Conservation (phyloP, 2,329 filamentous ascomycete species). For the Cladophialophora yegresii region DNA sequence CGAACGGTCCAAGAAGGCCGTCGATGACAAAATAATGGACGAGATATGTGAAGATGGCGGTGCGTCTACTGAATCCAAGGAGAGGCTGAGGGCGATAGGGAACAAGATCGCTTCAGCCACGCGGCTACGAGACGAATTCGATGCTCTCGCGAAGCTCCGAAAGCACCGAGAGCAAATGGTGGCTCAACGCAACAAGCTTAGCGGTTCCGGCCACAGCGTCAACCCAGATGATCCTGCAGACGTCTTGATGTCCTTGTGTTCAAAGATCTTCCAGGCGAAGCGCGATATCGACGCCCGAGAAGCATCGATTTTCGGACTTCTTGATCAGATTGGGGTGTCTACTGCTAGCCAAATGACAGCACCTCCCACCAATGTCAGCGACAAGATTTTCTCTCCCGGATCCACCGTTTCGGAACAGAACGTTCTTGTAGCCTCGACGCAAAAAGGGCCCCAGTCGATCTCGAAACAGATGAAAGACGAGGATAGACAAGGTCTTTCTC, state of each 20-base stretch:
- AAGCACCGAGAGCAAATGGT: slow-evolving; percentile 29
- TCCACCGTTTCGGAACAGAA: slow-evolving; percentile 15
- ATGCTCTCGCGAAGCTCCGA: slow-evolving; percentile 33
- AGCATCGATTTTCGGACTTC: slow-evolving; percentile 19
- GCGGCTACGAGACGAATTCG: slow-evolving; percentile 38
- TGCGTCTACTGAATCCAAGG: slow-evolving; percentile 27
- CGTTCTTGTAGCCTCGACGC: slow-evolving; percentile 36
- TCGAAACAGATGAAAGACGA: slow-evolving; percentile 2
- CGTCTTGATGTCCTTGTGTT: slow-evolving; percentile 21
- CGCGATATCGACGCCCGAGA: slow-evolving; percentile 27
- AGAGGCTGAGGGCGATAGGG: slow-evolving; percentile 38
- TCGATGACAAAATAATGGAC: slow-evolving; percentile 32
- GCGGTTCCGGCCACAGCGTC: slow-evolving; percentile 32
- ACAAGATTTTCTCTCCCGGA: background rate
- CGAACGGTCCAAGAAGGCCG: slow-evolving; percentile 28
- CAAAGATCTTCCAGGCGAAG: slow-evolving; percentile 27
- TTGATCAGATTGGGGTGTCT: slow-evolving; percentile 28
- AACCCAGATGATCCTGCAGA: slow-evolving; percentile 30
- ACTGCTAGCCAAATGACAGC: slow-evolving; percentile 12
- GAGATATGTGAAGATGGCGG: slow-evolving; percentile 33
- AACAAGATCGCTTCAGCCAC: slow-evolving; percentile 44
- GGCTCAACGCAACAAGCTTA: slow-evolving; percentile 40
- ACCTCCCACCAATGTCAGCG: background rate
- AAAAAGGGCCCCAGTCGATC: slow-evolving; percentile 18
- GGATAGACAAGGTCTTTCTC: slow-evolving; percentile 4